Evolutionary conservation across 495 filamentous ascomycete species (phyloP).

Genomic region (Cladorrhinum samala): DNA sequence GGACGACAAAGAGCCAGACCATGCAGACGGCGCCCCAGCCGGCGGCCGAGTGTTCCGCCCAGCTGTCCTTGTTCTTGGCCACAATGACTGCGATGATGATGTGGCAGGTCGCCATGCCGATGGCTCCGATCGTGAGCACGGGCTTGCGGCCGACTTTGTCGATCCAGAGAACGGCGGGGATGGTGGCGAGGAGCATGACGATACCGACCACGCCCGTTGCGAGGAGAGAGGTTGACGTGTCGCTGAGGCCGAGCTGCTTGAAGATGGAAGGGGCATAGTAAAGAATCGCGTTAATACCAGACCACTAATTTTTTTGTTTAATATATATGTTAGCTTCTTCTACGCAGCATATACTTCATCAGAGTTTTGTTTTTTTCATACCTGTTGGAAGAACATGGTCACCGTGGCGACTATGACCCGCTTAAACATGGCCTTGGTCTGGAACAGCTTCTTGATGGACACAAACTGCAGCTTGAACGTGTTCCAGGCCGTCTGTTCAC

Average conservation of each 20-base stretch:
- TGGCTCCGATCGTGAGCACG: slow-evolving; percentile 48
- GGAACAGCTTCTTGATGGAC: slow-evolving; percentile 66
- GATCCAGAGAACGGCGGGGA: slow-evolving; percentile 63
- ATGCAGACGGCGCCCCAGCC: slow-evolving; percentile 76
- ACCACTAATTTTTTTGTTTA: no score
- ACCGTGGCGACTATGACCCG: slow-evolving; percentile 61
- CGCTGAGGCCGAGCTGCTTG: slow-evolving; percentile 55
- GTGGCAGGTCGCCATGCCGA: slow-evolving; percentile 56
- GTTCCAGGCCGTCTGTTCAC: slow-evolving; percentile 53
- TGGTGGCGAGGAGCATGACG: slow-evolving; percentile 63
- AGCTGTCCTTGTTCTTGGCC: slow-evolving; percentile 54
- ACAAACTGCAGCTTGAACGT: slow-evolving; percentile 65
- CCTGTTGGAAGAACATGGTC: slow-evolving; percentile 73
- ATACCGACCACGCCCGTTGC: slow-evolving; percentile 78
- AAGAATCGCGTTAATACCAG: slow-evolving; percentile 64
- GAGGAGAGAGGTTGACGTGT: slow-evolving; percentile 60
- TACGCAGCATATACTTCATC: no score
- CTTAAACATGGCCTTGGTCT: slow-evolving; percentile 66
- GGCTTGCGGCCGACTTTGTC: slow-evolving; percentile 55
- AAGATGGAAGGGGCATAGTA: slow-evolving; percentile 75
- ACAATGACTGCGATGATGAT: slow-evolving; percentile 72
- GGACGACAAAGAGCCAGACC: slow-evolving; percentile 77
- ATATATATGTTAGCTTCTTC: no score
- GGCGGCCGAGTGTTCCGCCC: slow-evolving; percentile 53
- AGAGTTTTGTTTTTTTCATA: no score